Conservation (phyloP, 2,329 filamentous ascomycete genomes). For the Clarireedia monteithiana region DNA sequence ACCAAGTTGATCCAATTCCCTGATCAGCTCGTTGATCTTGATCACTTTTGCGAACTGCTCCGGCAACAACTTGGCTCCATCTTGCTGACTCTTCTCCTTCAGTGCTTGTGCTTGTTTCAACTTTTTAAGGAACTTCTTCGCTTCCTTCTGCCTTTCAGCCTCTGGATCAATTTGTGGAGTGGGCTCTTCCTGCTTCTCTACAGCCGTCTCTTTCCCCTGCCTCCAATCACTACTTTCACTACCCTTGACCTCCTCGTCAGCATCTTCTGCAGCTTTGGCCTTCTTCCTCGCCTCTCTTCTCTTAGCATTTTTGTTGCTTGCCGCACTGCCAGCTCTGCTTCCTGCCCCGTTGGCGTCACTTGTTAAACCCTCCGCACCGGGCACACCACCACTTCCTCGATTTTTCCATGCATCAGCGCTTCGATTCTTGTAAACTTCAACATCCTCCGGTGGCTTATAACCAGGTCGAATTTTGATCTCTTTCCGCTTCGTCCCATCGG, state of each 20-base stretch:
- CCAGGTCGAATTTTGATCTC: constrained; percentile 92
- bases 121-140: constrained; percentile 86
- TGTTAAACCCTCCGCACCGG: constrained; percentile 58
- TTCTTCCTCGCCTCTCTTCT: constrained; percentile 58
- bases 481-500: constrained; percentile 86
- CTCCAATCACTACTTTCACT: constrained; percentile 19
- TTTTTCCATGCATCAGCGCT: constrained; percentile 80
- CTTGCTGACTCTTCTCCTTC: constrained; percentile 75
- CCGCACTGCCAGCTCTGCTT: constrained; percentile 37
- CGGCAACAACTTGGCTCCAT: constrained; percentile 72
- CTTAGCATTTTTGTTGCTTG: constrained; percentile 83
- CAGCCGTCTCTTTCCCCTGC: constrained; percentile 29
- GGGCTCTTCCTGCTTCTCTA: constrained; percentile 23
- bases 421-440: constrained; percentile 92
- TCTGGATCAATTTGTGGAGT: constrained; percentile 48
- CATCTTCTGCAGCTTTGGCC: constrained; percentile 36
- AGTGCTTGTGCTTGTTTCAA: constrained; percentile 87
- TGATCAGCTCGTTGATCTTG: constrained; percentile 88
- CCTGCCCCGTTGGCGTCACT: constrained; percentile 27
- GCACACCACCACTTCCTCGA: constrained; percentile 61
- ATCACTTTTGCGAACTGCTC: constrained; percentile 98
- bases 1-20: constrained; percentile 77
- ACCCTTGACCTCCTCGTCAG: constrained; percentile 33
- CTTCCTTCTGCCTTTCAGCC: constrained; percentile 84
- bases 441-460: constrained; percentile 89